A percentile compares a stretch with the other conserved stretches of the same genome.
Conservation (phyloP, 768 basidiomycete genomes). For the Russula brevipes region DNA sequence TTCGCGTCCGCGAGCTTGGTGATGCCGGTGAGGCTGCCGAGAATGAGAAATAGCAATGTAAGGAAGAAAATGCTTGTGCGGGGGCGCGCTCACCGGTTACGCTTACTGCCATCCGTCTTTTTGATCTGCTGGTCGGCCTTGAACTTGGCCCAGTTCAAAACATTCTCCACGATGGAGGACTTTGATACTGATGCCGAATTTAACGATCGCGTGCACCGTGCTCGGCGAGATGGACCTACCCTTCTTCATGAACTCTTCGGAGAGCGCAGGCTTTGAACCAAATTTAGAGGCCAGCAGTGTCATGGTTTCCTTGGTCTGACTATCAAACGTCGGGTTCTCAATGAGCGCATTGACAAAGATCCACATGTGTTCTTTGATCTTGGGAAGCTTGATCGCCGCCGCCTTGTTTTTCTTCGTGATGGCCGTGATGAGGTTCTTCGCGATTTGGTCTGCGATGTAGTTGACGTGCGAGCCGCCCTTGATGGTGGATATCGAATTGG, state of each 20-base stretch:
- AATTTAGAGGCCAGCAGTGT: slow-evolving; percentile 86
- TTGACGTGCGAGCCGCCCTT: slow-evolving; percentile 96
- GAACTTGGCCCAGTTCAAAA: slow-evolving; percentile 94
- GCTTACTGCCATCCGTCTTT: slow-evolving; percentile 90
- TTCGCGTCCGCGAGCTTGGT: slow-evolving; percentile 96
- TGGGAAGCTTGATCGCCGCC: slow-evolving; percentile 86
- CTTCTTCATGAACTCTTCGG: slow-evolving; percentile 96
- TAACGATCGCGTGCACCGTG: not conserved
- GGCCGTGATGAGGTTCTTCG: slow-evolving; percentile 72
- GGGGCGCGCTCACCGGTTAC: slow-evolving; percentile 56
- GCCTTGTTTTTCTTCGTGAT: slow-evolving; percentile 98
- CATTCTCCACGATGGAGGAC: slow-evolving; percentile 83
- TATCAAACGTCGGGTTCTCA: slow-evolving; percentile 98
- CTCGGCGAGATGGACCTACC: slow-evolving; percentile 42
- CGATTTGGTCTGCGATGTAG: slow-evolving; percentile 80
- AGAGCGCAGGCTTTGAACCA: slow-evolving; percentile 75
- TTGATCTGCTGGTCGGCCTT: slow-evolving; percentile 95
- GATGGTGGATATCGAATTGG: slow-evolving; percentile 93
- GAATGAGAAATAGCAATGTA: not conserved
- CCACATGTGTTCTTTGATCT: slow-evolving; percentile 98
- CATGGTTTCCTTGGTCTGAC: slow-evolving; percentile 96
- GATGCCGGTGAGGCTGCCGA: slow-evolving; percentile 73
- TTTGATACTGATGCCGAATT: slow-evolving; percentile 58
- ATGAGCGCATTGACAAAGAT: slow-evolving; percentile 93
- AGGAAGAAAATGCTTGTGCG: not conserved